Base-by-base conservation (phyloP, 805 yeast genomes). In the Saccharomycopsis oosterbeekiorum region DNA sequence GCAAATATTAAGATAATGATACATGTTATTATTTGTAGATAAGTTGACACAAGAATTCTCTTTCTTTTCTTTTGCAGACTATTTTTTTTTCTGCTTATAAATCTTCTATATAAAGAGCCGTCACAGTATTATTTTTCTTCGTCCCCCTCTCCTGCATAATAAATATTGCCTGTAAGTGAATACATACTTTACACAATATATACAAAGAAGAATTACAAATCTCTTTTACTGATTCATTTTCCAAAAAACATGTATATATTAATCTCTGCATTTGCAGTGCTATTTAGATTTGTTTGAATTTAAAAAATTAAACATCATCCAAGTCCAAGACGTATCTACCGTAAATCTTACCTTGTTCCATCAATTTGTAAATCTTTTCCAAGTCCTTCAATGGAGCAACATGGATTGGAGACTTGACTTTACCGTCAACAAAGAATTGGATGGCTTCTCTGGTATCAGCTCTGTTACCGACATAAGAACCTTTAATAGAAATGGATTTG, bases 381-480 rank as follows among this genome's bases (percentile, higher is more conserved):
- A 82, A 73, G 67, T 82, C 83, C 56, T 80, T 76, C 67, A 82
- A 74, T 6, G 85, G 85, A 59, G 81, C 82, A 65, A 82, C 68
- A 74, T 81, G 80, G 69, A 82, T 82, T 64, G 85, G 88, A 59
- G 87, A 80, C 65, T 78, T 74, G 68, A 85, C 84, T 68, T 82
- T 75, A 60, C 90, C 90, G 74, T 89, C 79, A 62, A 78, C 64
- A 71, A 84, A 85, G 79, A 85, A 85, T 68, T 85, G 89, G 62
- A 85, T 70, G 56, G 90, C 90, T 74, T 85, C 91, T 70, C 79
- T 73, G 12, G 96, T 81, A 73, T 89, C 96, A 60, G 86, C 87
- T 75, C 96, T 84, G 81, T 87, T 88, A 65, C 96, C 96, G 61
- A 89, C 96, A 69, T 87, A 88, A 34, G 96, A 88, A 64, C 94